These are phyloP conservation scores for Falciphora oryzae DNA, from an alignment of 2,329 filamentous ascomycete genomes.

Conservation along the genomic window DNA sequence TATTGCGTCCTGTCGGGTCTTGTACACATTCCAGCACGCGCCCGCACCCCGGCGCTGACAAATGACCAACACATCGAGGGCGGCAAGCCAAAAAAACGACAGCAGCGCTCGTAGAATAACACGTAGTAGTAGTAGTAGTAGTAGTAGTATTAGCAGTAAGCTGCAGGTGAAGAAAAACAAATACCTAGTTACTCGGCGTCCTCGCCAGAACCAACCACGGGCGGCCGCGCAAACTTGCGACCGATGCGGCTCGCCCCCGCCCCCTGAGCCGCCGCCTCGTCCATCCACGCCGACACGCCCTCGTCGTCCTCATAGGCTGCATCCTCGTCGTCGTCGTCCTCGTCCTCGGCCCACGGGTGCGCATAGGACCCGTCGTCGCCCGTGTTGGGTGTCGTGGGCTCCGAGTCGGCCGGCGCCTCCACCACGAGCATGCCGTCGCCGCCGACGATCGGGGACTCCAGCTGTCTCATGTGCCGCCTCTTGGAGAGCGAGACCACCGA, in stretches of 20 bases:
- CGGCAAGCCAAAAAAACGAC: too few relatives aligned
- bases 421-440: constrained; percentile 57
- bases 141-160: too few relatives aligned
- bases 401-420: constrained; percentile 57
- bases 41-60: too few relatives aligned
- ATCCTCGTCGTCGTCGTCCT: not conserved
- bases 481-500: constrained; percentile 47
- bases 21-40: too few relatives aligned
- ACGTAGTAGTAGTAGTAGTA: too few relatives aligned
- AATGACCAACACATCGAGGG: too few relatives aligned
- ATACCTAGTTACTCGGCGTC: too few relatives aligned
- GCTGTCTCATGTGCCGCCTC: constrained; percentile 31
- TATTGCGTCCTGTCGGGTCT: too few relatives aligned
- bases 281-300: constrained; percentile 12
- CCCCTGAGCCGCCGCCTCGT: not conserved
- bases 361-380: constrained; percentile 18
- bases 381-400: constrained; percentile 45
- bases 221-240: too few relatives aligned
- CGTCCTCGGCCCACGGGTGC: constrained; percentile 28
- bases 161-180: too few relatives aligned
- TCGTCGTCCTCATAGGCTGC: constrained; percentile 7
- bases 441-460: constrained; percentile 26
- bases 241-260: not conserved
- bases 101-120: too few relatives aligned
- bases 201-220: too few relatives aligned